phyloP scores from a whole-genome alignment of 257 asterid species.

The Penstemon newberryi region DNA sequence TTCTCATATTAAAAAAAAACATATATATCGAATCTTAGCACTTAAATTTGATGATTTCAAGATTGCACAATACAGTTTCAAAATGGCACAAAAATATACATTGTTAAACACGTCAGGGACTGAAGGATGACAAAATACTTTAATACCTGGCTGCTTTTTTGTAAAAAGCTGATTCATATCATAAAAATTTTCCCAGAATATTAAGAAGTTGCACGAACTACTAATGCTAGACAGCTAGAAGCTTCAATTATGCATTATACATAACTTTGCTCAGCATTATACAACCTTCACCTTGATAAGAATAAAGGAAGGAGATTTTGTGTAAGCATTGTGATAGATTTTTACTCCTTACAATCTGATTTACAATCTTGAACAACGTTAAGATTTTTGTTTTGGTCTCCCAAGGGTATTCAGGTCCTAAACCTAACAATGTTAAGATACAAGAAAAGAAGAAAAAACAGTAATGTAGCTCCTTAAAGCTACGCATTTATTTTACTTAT shows the following conservation, averaged over 20 bases:
- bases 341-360: too few species aligned
- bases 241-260: not conserved
- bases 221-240: not conserved
- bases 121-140: slow-evolving; percentile 11
- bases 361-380: too few species aligned
- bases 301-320: not conserved
- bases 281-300: slow-evolving; percentile 14
- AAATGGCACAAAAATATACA: slow-evolving; percentile 15
- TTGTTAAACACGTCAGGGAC: slow-evolving; percentile 8
- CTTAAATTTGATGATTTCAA: not conserved
- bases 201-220: not conserved
- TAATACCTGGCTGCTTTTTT: slow-evolving; percentile 13
- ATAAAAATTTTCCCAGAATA: slow-evolving; percentile 12
- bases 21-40: slow-evolving; percentile 8
- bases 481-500: slow-evolving; percentile 13
- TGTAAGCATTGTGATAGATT: too few species aligned
- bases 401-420: not conserved
- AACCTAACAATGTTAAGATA: slow-evolving; percentile 14
- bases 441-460: slow-evolving; percentile 9
- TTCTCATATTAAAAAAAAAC: slow-evolving; percentile 7
- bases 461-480: slow-evolving; percentile 6
- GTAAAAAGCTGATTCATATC: not conserved
- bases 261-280: slow-evolving; percentile 6
- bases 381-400: too few species aligned
- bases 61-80: slow-evolving; percentile 11